Percentiles rank a stretch among this genome's conserved stretches.
These are phyloP conservation scores for Boletus barrowsii DNA, from an alignment of 768 basidiomycete genomes.

Conservation along the genomic window DNA sequence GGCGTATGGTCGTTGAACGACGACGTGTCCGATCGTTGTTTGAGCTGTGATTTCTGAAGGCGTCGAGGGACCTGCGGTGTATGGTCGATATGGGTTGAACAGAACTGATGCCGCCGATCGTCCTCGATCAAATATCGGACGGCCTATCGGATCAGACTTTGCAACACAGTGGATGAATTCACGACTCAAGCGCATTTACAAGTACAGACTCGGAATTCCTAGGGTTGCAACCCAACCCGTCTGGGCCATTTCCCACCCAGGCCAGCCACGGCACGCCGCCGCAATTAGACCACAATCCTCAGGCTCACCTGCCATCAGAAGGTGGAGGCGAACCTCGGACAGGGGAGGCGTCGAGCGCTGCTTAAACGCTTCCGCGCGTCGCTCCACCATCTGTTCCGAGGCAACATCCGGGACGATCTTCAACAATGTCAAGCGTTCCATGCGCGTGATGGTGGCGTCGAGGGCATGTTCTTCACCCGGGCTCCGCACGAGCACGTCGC, in stretches of 20 bases:
- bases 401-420: neutral
- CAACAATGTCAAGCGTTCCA: conserved; percentile 3
- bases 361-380: conserved; percentile 2
- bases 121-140: neutral
- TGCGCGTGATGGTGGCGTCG: conserved; percentile 1
- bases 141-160: neutral
- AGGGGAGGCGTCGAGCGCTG: neutral
- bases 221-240: too few species aligned
- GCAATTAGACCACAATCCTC: neutral
- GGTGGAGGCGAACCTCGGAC: neutral
- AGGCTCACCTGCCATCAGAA: too few species aligned
- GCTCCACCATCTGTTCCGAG: conserved; percentile 8
- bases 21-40: neutral
- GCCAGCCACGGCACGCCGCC: neutral
- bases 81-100: neutral
- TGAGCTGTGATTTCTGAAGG: neutral
- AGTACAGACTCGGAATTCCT: too few species aligned
- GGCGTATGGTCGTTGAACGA: neutral
- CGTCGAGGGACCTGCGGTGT: conserved; percentile 1
- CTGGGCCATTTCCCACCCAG: conserved; percentile 1
- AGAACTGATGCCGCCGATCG: neutral
- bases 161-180: too few species aligned
- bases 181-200: too few species aligned
- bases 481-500: neutral
- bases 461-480: conserved; percentile 5